A percentile compares a stretch with the other conserved stretches of the same genome.
phyloP scores from a whole-genome alignment of 1,284 basidiomycete genomes.

The Papiliotrema terrestris region DNA sequence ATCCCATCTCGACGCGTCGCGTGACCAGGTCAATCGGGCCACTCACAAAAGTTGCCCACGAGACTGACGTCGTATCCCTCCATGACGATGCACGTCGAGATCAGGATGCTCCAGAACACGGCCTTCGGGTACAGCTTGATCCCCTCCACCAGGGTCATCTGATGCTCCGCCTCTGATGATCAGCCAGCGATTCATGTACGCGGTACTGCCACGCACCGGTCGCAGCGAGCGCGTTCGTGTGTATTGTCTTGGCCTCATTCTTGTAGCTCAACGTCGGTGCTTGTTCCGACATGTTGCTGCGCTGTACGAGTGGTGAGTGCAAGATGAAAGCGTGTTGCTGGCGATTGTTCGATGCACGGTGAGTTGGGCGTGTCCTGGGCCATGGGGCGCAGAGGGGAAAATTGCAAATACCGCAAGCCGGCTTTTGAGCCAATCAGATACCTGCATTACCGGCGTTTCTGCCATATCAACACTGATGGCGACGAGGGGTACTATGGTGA shows the following conservation, averaged over 20 bases:
- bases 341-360: too few species aligned
- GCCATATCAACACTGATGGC: neutral
- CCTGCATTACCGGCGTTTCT: neutral
- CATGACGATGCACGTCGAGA: slow-evolving; percentile 52
- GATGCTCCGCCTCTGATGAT: slow-evolving; percentile 39
- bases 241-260: neutral
- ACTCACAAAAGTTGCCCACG: slow-evolving; percentile 40
- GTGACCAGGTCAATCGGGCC: neutral
- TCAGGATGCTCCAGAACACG: slow-evolving; percentile 50
- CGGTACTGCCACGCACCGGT: slow-evolving; percentile 1
- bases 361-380: too few species aligned
- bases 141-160: slow-evolving; percentile 44
- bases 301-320: neutral
- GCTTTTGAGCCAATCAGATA: neutral
- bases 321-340: neutral
- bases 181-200: neutral
- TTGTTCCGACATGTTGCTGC: neutral
- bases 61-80: slow-evolving; percentile 50
- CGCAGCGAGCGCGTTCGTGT: slow-evolving; percentile 3
- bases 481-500: neutral
- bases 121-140: slow-evolving; percentile 51
- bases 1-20: neutral
- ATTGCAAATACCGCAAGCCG: neutral
- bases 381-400: neutral
- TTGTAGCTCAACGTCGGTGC: neutral